Evolutionary conservation across 2,329 filamentous ascomycete genomes (phyloP).

Genomic region (Laburnicola sp.): DNA sequence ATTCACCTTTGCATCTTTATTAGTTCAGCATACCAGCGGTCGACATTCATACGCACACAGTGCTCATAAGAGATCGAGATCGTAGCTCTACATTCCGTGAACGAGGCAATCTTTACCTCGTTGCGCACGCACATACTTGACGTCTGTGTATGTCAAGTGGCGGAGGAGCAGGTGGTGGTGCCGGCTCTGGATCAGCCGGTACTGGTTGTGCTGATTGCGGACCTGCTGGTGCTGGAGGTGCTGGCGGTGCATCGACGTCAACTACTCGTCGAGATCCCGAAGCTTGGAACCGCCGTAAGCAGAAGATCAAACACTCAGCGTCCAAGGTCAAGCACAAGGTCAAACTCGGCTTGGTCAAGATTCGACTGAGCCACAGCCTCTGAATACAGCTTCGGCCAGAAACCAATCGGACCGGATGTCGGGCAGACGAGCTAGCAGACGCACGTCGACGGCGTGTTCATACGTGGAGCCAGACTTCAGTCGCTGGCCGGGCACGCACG

Average conservation of each 20-base stretch:
- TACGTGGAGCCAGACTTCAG: conserved; percentile 18
- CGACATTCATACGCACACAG: no score
- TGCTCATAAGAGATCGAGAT: no score
- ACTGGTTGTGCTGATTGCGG: neutral
- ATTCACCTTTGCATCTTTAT: no score
- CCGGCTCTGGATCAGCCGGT: neutral
- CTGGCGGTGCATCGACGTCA: neutral
- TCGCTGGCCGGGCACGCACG: conserved; percentile 26
- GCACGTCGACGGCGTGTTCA: conserved; percentile 1
- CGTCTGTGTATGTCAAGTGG: neutral
- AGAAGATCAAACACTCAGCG: conserved; percentile 1
- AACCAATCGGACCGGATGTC: neutral
- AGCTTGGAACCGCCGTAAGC: neutral
- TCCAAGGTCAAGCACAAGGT: neutral
- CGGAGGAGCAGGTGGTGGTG: neutral
- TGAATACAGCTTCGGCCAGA: neutral
- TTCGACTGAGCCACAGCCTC: neutral
- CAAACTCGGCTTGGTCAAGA: neutral
- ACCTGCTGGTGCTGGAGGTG: neutral
- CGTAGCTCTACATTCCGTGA: neutral
- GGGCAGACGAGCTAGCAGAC: neutral
- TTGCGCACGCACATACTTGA: neutral
- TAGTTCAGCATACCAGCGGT: no score
- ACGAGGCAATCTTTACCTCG: neutral
- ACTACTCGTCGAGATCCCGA: neutral